A percentile compares a stretch with the other conserved stretches of the same genome.
These are phyloP conservation scores for Malassezia brasiliensis DNA, from an alignment of 1,284 basidiomycete species.

Conservation along the genomic window DNA sequence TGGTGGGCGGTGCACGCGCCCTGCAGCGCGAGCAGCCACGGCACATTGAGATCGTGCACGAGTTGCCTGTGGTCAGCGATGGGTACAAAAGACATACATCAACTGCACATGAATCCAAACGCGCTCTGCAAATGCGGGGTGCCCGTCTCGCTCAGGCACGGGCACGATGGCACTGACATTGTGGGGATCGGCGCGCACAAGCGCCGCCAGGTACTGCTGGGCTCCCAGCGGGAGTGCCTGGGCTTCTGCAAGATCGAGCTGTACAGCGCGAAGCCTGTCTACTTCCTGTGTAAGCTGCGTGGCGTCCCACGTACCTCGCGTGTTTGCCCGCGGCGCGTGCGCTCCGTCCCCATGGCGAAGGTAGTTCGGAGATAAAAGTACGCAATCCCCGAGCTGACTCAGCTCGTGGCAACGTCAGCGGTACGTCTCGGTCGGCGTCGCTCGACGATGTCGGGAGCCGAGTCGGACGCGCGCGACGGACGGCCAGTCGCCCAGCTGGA, in stretches of 20 bases:
- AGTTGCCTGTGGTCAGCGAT: slow-evolving; percentile 47
- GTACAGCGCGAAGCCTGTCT: slow-evolving; percentile 1
- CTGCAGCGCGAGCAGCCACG: slow-evolving; percentile 75
- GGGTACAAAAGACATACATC: slow-evolving; percentile 56
- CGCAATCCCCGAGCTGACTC: not conserved
- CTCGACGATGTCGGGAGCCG: too few relatives aligned
- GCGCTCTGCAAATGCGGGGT: not conserved
- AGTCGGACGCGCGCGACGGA: too few relatives aligned
- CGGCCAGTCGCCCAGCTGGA: not conserved
- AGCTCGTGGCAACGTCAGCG: not conserved
- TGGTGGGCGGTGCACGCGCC: slow-evolving; percentile 57
- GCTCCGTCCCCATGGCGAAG: slow-evolving; percentile 10
- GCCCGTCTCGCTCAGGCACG: slow-evolving; percentile 49
- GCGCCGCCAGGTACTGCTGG: slow-evolving; percentile 82
- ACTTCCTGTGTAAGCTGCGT: not conserved
- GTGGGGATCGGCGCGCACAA: slow-evolving; percentile 75
- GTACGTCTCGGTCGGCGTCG: too few relatives aligned
- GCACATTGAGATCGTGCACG: slow-evolving; percentile 78
- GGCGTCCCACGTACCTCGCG: slow-evolving; percentile 20
- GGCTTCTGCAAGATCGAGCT: not conserved
- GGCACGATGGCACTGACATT: slow-evolving; percentile 72
- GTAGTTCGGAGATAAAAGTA: not conserved
- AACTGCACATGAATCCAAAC: slow-evolving; percentile 24
- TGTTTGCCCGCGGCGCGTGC: slow-evolving; percentile 29
- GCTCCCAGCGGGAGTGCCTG: slow-evolving; percentile 84